Base-by-base conservation (phyloP, 306 rosid species). In the Phaseolus lunatus region DNA sequence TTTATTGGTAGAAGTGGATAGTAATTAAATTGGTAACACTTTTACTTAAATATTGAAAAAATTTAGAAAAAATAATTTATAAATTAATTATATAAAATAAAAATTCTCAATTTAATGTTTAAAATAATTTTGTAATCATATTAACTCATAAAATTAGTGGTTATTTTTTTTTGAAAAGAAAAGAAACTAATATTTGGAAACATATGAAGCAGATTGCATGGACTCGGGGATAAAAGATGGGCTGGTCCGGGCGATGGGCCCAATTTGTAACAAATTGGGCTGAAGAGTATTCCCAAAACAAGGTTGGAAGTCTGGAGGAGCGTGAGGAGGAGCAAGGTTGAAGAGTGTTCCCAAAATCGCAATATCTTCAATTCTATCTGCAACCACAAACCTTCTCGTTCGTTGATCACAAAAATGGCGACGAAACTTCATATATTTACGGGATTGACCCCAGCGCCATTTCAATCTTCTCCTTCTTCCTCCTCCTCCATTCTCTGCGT, bases 351-450 rank as follows among this genome's bases (percentile, higher is more conserved):
- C 67, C 68, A 33, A 64, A 80, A 53, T 71, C 50, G 0, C 75
- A 80, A 43, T 74, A 81, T 74, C 78, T 75, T 75, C 82, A 82
- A 77, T 4, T 59, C 82, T 75, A 75, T 85, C 83, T 72, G 22
- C 73, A 35, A 59, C 69, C 31, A 26, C 76, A 8, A 41, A 18
- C 37, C 20, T 45, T 24, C 15, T 49, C 44, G 11, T 57, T 57
- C 35, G 22, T 72, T 39, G 59, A 27, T 82, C 83, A 45, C 64
- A 71, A 77, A 82, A 82, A 92, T 93, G 98, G 80, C 96, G 49
- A 78, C 93, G 18, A 88, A 93, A 53, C 70, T 64, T 67, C 94
- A 93, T 9, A 81, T 86, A 71, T 89, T 89, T 61, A 85, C 94
- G 13, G 92, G 90, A 67, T 37, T 89, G 43, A 66, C 88, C 65